phyloP scores from a whole-genome alignment of 2,329 filamentous ascomycete genomes.

The Penicillium thymicola region DNA sequence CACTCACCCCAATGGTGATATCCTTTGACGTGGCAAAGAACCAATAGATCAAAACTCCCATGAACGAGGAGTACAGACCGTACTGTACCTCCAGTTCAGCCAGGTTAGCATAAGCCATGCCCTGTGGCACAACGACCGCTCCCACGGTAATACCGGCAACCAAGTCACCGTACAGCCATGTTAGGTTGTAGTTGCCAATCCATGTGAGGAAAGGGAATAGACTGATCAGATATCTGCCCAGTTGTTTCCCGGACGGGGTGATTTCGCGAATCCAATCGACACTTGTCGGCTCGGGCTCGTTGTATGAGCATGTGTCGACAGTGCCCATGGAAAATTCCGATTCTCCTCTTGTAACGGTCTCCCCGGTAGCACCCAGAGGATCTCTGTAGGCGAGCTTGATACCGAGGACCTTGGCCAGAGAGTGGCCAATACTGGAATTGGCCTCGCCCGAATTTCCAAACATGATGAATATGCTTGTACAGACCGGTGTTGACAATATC shows the following conservation, averaged over 20 bases:
- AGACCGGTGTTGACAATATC: not conserved
- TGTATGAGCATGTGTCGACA: conserved; percentile 74
- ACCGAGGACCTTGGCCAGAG: conserved; percentile 72
- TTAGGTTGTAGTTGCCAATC: conserved; percentile 82
- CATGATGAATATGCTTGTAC: not conserved
- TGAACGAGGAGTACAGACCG: conserved; percentile 92
- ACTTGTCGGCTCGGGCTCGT: conserved; percentile 76
- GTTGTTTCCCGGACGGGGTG: conserved; percentile 56
- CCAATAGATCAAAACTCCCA: conserved; percentile 94
- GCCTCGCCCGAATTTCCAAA: conserved; percentile 9
- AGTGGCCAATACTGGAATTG: conserved; percentile 62
- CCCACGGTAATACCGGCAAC: conserved; percentile 80
- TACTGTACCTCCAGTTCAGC: conserved; percentile 78
- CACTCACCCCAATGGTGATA: conserved; percentile 65
- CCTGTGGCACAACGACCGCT: conserved; percentile 85
- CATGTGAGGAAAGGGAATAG: conserved; percentile 88
- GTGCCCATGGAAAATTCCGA: conserved; percentile 72
- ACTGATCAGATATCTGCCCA: conserved; percentile 61
- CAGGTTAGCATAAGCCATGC: conserved; percentile 89
- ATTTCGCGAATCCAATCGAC: conserved; percentile 67
- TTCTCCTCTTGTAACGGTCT: conserved; percentile 71
- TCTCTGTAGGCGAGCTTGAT: conserved; percentile 76
- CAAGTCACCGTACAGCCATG: conserved; percentile 86
- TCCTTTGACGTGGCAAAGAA: conserved; percentile 98
- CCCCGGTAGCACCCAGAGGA: conserved; percentile 47